phyloP scores from a whole-genome alignment of 352 stramenopile species.

The Saprolegnia diclina region DNA sequence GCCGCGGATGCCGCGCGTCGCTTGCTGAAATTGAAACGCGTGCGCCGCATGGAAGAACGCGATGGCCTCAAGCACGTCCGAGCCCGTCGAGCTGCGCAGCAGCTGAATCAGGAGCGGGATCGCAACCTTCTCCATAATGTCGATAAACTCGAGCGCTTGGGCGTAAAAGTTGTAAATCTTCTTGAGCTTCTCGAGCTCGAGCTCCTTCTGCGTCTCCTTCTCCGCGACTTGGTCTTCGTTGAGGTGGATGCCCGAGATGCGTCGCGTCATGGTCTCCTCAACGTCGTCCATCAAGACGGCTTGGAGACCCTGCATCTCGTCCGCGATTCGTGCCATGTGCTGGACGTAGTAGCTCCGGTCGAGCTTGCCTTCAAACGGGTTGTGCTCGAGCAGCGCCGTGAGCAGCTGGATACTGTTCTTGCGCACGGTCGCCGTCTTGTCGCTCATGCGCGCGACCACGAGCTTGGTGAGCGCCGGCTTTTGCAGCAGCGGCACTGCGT shows the following conservation, averaged over 20 bases:
- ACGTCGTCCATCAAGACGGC: conserved; percentile 77
- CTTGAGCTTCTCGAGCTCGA: conserved; percentile 67
- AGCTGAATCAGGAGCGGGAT: conserved; percentile 75
- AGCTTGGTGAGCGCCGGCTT: conserved; percentile 62
- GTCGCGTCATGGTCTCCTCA: conserved; percentile 55
- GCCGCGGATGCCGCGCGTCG: conserved; percentile 86
- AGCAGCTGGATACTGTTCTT: conserved; percentile 84
- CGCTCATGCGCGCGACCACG: conserved; percentile 81
- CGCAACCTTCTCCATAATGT: conserved; percentile 80
- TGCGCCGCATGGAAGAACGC: conserved; percentile 91
- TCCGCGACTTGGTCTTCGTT: conserved; percentile 33
- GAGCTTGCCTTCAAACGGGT: conserved; percentile 91
- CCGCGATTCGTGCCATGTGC: conserved; percentile 73
- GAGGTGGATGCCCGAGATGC: conserved; percentile 25
- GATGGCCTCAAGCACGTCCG: conserved; percentile 91
- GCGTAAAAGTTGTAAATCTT: conserved; percentile 87
- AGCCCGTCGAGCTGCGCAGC: conserved; percentile 86
- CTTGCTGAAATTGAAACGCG: conserved; percentile 85
- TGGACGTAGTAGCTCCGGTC: conserved; percentile 71
- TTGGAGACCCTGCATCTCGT: conserved; percentile 52
- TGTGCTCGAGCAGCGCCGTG: conserved; percentile 88
- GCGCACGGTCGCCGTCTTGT: conserved; percentile 91
- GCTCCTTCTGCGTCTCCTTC: conserved; percentile 41
- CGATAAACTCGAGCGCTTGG: conserved; percentile 90
- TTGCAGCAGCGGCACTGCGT: conserved; percentile 70